Percentiles rank a stretch among this genome's conserved stretches.
Evolutionary conservation across 225 moss, liverwort and hornwort species (phyloP).

Genomic region (Bryum argenteum): DNA sequence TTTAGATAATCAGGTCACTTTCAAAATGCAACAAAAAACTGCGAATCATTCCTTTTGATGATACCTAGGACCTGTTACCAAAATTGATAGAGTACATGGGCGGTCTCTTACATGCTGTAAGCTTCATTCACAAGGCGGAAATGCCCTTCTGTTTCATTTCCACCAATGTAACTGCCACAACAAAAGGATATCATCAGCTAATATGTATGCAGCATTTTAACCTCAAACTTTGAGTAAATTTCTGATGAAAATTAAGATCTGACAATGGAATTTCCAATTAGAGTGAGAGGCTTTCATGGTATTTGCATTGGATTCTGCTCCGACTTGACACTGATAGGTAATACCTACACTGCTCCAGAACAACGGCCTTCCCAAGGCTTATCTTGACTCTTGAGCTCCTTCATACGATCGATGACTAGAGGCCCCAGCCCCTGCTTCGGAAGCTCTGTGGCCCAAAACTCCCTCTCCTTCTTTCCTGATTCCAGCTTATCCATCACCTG

Average conservation of each 20-base stretch:
- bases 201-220: background rate
- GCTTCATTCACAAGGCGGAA: constrained; percentile 93
- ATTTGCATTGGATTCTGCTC: background rate
- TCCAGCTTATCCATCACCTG: constrained; percentile 91
- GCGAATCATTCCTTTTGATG: constrained; percentile 7
- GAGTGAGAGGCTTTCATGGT: too few relatives aligned
- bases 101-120: constrained; percentile 71
- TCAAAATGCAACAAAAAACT: constrained; percentile 1
- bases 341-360: constrained; percentile 99
- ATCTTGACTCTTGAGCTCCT: constrained; percentile 78
- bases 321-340: constrained; percentile 17
- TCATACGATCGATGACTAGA: constrained; percentile 71
- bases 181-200: constrained; percentile 25
- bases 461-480: constrained; percentile 69
- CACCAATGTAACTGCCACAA: constrained; percentile 87
- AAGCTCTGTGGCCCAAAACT: constrained; percentile 87
- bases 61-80: constrained; percentile 5
- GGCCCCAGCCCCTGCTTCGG: constrained; percentile 77
- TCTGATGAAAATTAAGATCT: too few relatives aligned
- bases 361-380: constrained; percentile 96
- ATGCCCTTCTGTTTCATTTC: constrained; percentile 87
- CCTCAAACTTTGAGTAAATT: background rate
- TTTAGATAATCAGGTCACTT: constrained; percentile 31
- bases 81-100: constrained; percentile 8
- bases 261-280: too few relatives aligned